A percentile compares a stretch with the other conserved stretches of the same genome.
Evolutionary conservation across 169 alveolate genomes (phyloP).

Genomic region (Plasmodium coatneyi): DNA sequence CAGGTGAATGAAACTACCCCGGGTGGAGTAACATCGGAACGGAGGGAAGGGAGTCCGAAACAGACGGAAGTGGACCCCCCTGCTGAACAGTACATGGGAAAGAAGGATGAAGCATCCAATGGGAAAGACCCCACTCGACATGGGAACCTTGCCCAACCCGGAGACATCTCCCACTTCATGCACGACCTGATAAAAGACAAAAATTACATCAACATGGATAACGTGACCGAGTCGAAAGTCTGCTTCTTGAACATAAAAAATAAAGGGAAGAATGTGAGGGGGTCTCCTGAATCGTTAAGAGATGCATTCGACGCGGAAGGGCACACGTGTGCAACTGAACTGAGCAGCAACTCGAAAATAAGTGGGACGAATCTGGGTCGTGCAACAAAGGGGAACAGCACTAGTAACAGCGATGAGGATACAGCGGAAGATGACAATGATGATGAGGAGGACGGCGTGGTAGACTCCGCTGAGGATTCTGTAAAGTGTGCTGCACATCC

Average conservation of each 20-base stretch:
- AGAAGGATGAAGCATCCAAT: neutral
- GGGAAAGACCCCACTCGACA: neutral
- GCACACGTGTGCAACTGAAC: neutral
- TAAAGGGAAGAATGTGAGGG: neutral
- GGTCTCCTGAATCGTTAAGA: conserved; percentile 5
- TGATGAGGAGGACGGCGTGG: neutral
- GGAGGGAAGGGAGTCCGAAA: neutral
- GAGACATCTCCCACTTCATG: neutral
- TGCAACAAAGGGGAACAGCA: neutral
- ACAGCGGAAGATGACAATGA: neutral
- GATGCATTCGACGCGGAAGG: neutral
- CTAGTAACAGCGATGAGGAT: neutral
- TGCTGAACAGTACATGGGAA: neutral
- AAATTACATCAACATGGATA: conserved; percentile 22
- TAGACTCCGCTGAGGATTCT: neutral
- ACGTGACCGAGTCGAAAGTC: conserved; percentile 7
- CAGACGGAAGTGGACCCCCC: neutral
- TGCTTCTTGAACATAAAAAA: conserved; percentile 6
- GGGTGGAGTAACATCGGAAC: neutral
- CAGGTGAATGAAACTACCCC: neutral
- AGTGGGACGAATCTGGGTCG: neutral
- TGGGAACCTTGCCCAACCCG: neutral
- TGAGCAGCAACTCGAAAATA: neutral
- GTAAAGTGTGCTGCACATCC: neutral
- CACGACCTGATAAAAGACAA: conserved; percentile 21